Evolutionary conservation across 2,329 filamentous ascomycete species (phyloP).

Genomic region (Colletotrichum truncatum): DNA sequence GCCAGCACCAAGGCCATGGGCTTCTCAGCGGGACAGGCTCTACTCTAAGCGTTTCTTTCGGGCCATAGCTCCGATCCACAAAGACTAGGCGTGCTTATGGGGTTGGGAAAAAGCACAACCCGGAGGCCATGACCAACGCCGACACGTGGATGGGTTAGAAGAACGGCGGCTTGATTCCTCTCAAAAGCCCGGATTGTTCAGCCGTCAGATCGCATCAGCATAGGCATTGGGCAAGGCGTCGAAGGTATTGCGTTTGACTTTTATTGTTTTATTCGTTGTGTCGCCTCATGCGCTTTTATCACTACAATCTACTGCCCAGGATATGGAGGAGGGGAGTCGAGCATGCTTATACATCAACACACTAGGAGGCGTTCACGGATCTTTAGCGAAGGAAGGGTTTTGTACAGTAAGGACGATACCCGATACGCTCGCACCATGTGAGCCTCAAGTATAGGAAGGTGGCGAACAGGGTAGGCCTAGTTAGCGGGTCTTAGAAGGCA

Average conservation of each 20-base stretch:
- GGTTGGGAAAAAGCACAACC: slow-evolving; percentile 3
- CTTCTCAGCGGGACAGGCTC: slow-evolving; percentile 4
- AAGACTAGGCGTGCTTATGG: slow-evolving; percentile 20
- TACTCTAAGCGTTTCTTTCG: slow-evolving; percentile 18
- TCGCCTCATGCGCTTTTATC: not conserved
- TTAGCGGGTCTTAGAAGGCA: not conserved
- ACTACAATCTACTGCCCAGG: not conserved
- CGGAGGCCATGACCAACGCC: not conserved
- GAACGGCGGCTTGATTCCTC: not conserved
- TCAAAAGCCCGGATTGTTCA: not conserved
- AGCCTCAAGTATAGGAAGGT: slow-evolving; percentile 16
- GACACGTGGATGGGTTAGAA: not conserved
- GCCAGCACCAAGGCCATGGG: not conserved
- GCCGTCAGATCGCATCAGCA: slow-evolving; percentile 11
- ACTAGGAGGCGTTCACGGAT: slow-evolving; percentile 21
- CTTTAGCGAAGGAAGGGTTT: slow-evolving; percentile 21
- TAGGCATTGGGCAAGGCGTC: slow-evolving; percentile 27
- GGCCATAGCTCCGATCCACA: slow-evolving; percentile 1
- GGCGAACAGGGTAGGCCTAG: slow-evolving; percentile 15
- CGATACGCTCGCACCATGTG: slow-evolving; percentile 20
- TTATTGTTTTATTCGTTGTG: not conserved
- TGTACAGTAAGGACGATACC: slow-evolving; percentile 31
- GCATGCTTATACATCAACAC: slow-evolving; percentile 5
- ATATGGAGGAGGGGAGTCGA: not conserved
- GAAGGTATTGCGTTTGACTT: not conserved